Percentiles rank a stretch among this genome's conserved stretches.
phyloP scores from a whole-genome alignment of 345 rosid genomes.

The Cardamine chenopodiifolia region DNA sequence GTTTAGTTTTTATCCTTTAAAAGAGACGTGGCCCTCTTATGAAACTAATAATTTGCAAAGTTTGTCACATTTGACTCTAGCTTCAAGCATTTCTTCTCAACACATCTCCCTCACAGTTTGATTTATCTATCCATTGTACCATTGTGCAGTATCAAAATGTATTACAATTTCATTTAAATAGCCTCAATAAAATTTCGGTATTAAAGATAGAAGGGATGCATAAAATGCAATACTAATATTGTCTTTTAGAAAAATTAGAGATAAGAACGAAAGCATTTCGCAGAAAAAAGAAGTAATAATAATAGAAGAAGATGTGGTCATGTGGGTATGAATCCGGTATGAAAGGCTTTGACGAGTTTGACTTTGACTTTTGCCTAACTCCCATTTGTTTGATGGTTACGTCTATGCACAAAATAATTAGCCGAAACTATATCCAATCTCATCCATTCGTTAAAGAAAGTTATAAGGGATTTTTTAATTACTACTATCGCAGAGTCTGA shows the following conservation, averaged over 20 bases:
- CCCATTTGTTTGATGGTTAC: slow-evolving; percentile 35
- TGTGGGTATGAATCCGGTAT: slow-evolving; percentile 4
- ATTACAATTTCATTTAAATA: background rate
- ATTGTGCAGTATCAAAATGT: background rate
- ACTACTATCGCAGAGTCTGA: background rate
- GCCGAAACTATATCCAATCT: slow-evolving; percentile 40
- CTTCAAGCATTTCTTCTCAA: background rate
- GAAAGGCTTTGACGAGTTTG: slow-evolving; percentile 34
- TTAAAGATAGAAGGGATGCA: background rate
- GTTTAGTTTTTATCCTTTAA: background rate
- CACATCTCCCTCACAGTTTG: background rate
- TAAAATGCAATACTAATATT: background rate
- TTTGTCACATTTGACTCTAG: background rate
- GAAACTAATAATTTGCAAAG: slow-evolving; percentile 10
- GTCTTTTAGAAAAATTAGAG: background rate
- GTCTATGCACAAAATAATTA: background rate
- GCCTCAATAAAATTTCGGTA: background rate
- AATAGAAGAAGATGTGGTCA: background rate
- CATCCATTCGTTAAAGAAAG: slow-evolving; percentile 10
- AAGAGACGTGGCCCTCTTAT: background rate
- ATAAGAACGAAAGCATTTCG: slow-evolving; percentile 35
- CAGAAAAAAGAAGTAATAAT: background rate
- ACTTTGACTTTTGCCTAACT: slow-evolving; percentile 43
- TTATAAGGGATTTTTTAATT: background rate
- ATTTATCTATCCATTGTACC: background rate